These are phyloP conservation scores for Cyathus striatus DNA, from an alignment of 768 basidiomycete species.

Conservation along the genomic window DNA sequence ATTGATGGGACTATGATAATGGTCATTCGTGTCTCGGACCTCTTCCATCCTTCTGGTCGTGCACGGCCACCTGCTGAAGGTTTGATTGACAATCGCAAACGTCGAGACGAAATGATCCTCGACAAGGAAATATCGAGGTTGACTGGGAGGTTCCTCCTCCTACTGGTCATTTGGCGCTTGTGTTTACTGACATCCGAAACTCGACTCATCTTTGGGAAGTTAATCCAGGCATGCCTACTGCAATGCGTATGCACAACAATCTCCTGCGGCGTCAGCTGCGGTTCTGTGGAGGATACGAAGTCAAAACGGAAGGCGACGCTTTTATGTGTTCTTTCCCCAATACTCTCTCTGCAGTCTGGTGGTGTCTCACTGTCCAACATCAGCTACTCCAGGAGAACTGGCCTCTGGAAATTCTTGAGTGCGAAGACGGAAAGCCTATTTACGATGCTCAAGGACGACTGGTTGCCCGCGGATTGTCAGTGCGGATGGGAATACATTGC, in stretches of 20 bases:
- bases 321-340: slow-evolving; percentile 99
- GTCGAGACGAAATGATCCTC: slow-evolving; percentile 33
- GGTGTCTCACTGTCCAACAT: slow-evolving; percentile 83
- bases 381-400: slow-evolving; percentile 78
- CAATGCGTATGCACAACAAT: slow-evolving; percentile 86
- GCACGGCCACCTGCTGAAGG: slow-evolving; percentile 42
- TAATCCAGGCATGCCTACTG: slow-evolving; percentile 91
- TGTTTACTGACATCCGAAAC: slow-evolving; percentile 97
- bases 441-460: slow-evolving; percentile 59
- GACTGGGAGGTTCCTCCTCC: slow-evolving; percentile 82
- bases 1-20: slow-evolving; percentile 96
- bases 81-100: slow-evolving; percentile 30
- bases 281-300: slow-evolving; percentile 93
- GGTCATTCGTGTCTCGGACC: slow-evolving; percentile 82
- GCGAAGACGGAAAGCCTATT: slow-evolving; percentile 83
- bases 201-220: slow-evolving; percentile 96
- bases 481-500: slow-evolving; percentile 97
- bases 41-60: slow-evolving; percentile 48
- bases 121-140: slow-evolving; percentile 61
- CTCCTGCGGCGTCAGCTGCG: slow-evolving; percentile 83
- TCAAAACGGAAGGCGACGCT: slow-evolving; percentile 98
- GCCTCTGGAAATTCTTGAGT: slow-evolving; percentile 92
- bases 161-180: slow-evolving; percentile 81
- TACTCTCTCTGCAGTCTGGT: slow-evolving; percentile 81
- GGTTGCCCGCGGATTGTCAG: slow-evolving; percentile 83